phyloP scores from a whole-genome alignment of 2,329 filamentous ascomycete species.

The Amauroascus verrucosus region DNA sequence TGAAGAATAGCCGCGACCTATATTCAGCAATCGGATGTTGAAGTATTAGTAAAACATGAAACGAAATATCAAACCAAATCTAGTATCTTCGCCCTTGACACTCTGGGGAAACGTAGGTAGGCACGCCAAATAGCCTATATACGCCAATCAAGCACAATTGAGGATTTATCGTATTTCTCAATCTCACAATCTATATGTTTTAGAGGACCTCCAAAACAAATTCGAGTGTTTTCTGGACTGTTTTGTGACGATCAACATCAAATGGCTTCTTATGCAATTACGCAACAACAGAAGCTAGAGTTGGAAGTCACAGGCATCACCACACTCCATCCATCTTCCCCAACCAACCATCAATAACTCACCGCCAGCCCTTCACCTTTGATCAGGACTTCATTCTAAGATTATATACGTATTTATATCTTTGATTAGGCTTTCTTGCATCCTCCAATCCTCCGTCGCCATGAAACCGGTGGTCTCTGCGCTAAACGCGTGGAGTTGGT shows the following conservation, averaged over 20 bases:
- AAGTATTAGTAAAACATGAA: too few relatives aligned
- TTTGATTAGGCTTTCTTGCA: neutral
- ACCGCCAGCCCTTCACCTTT: neutral
- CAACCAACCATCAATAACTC: neutral
- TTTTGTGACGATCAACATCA: too few relatives aligned
- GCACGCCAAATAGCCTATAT: too few relatives aligned
- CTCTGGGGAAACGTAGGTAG: too few relatives aligned
- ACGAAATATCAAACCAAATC: too few relatives aligned
- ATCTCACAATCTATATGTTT: too few relatives aligned
- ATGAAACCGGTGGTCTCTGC: slow-evolving; percentile 95
- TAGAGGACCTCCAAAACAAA: too few relatives aligned
- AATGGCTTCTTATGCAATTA: neutral
- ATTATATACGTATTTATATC: neutral
- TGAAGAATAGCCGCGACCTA: neutral
- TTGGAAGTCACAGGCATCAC: neutral
- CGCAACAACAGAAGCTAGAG: neutral
- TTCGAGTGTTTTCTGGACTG: too few relatives aligned
- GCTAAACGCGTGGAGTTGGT: slow-evolving; percentile 94
- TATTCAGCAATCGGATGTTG: neutral
- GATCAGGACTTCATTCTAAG: neutral
- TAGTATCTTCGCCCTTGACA: too few relatives aligned
- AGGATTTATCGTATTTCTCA: too few relatives aligned
- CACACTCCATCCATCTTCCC: neutral
- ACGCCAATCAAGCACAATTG: too few relatives aligned
- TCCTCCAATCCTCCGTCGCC: slow-evolving; percentile 18